phyloP scores from a whole-genome alignment of 371 early-diverging fungal genomes.

The Apophysomyces ossiformis region DNA sequence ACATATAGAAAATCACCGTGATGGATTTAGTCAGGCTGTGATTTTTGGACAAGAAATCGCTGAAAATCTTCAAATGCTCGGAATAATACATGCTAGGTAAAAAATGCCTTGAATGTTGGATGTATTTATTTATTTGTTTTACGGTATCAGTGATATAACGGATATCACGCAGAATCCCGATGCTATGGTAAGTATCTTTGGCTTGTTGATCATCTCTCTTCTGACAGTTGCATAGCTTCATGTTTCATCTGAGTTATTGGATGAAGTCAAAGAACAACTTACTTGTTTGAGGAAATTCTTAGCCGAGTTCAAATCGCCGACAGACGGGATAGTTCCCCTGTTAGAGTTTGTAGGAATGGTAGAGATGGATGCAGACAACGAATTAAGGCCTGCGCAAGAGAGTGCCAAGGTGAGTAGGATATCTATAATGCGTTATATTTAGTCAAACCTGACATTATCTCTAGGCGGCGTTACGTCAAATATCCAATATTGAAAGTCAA shows the following conservation, averaged over 20 bases:
- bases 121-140: neutral
- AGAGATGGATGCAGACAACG: slow-evolving; percentile 48
- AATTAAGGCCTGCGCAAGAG: slow-evolving; percentile 46
- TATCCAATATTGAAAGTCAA: slow-evolving; percentile 17
- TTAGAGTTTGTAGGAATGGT: slow-evolving; percentile 45
- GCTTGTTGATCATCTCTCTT: neutral
- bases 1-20: slow-evolving; percentile 28
- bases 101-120: neutral
- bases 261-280: slow-evolving; percentile 13
- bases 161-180: neutral
- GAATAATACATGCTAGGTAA: slow-evolving; percentile 13
- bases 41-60: slow-evolving; percentile 18
- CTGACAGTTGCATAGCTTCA: neutral
- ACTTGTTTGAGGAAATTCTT: slow-evolving; percentile 4
- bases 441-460: neutral
- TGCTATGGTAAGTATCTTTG: neutral
- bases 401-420: slow-evolving; percentile 39
- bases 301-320: slow-evolving; percentile 25
- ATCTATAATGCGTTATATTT: neutral
- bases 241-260: slow-evolving; percentile 10
- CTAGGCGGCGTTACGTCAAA: slow-evolving; percentile 24
- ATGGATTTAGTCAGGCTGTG: slow-evolving; percentile 27
- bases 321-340: slow-evolving; percentile 37
- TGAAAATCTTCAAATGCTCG: slow-evolving; percentile 18
- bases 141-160: neutral